A percentile compares a stretch with the other conserved stretches of the same genome.
Evolutionary conservation across 192 early-diverging fungal genomes (phyloP).

Genomic region (Backusella luteola): DNA sequence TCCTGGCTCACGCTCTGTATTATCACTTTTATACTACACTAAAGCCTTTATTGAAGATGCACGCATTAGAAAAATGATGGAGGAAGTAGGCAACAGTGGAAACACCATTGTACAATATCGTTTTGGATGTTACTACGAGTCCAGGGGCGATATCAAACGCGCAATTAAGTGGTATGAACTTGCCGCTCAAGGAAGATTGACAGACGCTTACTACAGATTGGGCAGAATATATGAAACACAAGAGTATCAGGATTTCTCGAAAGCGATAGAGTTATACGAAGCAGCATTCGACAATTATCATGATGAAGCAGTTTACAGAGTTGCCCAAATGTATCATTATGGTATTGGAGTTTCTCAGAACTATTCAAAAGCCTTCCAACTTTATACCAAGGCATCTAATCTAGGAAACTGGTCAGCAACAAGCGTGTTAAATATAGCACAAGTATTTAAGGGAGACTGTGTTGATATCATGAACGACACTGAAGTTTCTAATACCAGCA

Average conservation of each 20-base stretch:
- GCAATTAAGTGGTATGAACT: background rate
- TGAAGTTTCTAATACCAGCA: too few species aligned
- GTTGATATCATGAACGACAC: too few species aligned
- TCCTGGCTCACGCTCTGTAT: background rate
- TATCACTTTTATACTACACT: background rate
- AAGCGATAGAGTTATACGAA: background rate
- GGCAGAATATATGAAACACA: background rate
- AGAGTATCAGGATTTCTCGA: background rate
- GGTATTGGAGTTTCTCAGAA: background rate
- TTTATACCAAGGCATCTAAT: too few species aligned
- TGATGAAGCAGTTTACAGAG: background rate
- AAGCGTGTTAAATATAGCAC: background rate
- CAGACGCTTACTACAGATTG: background rate
- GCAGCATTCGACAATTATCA: background rate
- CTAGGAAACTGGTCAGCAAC: background rate
- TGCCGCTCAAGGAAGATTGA: background rate
- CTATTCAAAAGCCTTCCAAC: background rate
- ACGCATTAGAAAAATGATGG: background rate
- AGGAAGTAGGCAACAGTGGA: background rate
- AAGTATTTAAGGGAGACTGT: too few species aligned
- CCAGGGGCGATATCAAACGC: background rate
- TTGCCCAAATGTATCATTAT: background rate
- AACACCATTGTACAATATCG: background rate
- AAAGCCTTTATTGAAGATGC: background rate
- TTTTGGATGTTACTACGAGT: background rate